Evolutionary conservation across 2,329 filamentous ascomycete genomes (phyloP), one percentile per base, ranked within the genome.

Genomic region (Monosporascus sp.): DNA sequence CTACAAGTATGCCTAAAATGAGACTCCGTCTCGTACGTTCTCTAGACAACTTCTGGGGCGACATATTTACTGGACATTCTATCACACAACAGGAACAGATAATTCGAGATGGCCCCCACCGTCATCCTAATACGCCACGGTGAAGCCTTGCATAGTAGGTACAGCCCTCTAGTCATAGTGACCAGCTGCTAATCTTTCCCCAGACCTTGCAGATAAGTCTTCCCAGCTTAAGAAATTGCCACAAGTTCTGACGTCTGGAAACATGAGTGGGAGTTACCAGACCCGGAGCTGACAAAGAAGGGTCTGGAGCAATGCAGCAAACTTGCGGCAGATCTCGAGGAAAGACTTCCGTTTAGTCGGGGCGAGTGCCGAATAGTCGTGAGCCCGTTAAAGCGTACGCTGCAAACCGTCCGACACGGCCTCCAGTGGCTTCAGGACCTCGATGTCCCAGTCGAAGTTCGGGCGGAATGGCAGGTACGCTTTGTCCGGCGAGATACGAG

Each of bases 41-140:
- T 43, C 39, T 43, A 24, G 22, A 6, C 39, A 43, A 24, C 39
- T 24, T 43, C n/a, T 20, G 18, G 17, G 9, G 37, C 37, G 17
- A 39, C 17, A 18, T 17, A 39, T 39, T 35, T 35, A 35, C 46
- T 50, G 8, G 46, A 46, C 41, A 44, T 53, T 24, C 5, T 54
- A 18, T 37, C 49, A n/a, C 43, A 51, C 39, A 48, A 50, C 24
- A 47, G 49, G 6, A 22, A 49, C 46, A 20, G 38, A 51, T 38
- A 31, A 46, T 47, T 51, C 50, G 48, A 54, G 41, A 74, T 74
- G 72, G 58, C 71, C 15, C 71, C 71, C 6, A 64, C 65, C 5
- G 59, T 74, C n/a, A 68, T 75, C 54, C 55, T 75, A 6, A 71
- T 75, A 54, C 64, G 72, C 47, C 72, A 75, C 52, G 72, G 68